Evolutionary conservation across 2,329 filamentous ascomycete species (phyloP).

Genomic region (Phoma sp.): DNA sequence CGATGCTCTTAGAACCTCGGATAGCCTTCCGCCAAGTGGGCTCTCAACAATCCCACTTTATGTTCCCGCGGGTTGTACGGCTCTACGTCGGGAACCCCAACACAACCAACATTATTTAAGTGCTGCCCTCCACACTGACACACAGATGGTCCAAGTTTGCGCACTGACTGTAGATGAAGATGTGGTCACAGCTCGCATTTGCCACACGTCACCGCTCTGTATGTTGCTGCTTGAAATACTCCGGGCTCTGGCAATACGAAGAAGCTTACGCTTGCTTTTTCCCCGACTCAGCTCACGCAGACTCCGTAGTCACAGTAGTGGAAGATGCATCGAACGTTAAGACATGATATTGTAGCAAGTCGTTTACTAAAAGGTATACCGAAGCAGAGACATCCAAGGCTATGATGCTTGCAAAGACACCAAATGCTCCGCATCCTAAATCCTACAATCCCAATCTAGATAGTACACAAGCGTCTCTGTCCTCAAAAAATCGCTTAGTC

Average conservation of each 20-base stretch:
- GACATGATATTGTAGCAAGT: constrained; percentile 35
- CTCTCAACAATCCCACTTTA: constrained; percentile 2
- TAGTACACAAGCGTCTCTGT: constrained; percentile 40
- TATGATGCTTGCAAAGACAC: constrained; percentile 33
- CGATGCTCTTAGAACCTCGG: neutral
- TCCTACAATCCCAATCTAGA: constrained; percentile 46
- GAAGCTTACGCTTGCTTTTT: too few relatives aligned
- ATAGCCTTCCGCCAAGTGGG: neutral
- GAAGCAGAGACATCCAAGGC: constrained; percentile 34
- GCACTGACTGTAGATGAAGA: neutral
- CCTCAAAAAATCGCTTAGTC: constrained; percentile 28
- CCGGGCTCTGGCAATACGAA: neutral
- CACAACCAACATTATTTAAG: neutral
- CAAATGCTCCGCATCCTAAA: constrained; percentile 35
- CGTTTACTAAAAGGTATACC: constrained; percentile 37
- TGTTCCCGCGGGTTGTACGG: constrained; percentile 2
- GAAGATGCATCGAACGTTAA: constrained; percentile 21
- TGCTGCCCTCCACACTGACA: constrained; percentile 1
- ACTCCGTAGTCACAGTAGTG: constrained; percentile 6
- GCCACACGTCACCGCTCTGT: neutral
- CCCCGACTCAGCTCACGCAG: too few relatives aligned
- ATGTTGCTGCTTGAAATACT: neutral
- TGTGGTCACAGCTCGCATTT: too few relatives aligned
- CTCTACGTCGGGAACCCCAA: constrained; percentile 1
- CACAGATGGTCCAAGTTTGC: neutral